Evolutionary conservation across 1,139 yeast genomes (phyloP).

Genomic region (Sugiyamaella sp.): DNA sequence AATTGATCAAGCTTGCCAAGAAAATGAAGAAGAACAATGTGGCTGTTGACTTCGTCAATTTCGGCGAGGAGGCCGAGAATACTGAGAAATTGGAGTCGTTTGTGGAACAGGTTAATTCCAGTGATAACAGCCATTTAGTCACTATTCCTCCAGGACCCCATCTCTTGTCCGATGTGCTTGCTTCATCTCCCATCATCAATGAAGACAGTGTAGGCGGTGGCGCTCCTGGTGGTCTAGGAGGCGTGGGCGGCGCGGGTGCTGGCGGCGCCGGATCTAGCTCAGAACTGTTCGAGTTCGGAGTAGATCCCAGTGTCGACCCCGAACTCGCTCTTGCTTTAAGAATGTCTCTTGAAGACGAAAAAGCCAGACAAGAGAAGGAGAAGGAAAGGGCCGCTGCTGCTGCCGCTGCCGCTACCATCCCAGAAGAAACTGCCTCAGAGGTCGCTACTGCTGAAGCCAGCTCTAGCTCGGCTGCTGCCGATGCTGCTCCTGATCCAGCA

Average conservation of each 20-base stretch:
- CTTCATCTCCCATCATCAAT: slow-evolving; percentile 67
- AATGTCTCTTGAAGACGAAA: slow-evolving; percentile 81
- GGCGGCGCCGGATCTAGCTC: slow-evolving; percentile 49
- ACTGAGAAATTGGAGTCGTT: slow-evolving; percentile 81
- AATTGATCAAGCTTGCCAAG: slow-evolving; percentile 82
- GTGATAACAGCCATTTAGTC: slow-evolving; percentile 80
- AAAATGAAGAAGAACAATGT: slow-evolving; percentile 92
- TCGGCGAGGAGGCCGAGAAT: slow-evolving; percentile 85
- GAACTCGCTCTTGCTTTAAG: slow-evolving; percentile 94
- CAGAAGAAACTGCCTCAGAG: slow-evolving; percentile 21
- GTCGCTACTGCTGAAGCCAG: slow-evolving; percentile 6
- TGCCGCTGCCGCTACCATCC: slow-evolving; percentile 18
- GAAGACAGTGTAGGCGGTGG: slow-evolving; percentile 54
- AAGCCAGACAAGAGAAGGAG: slow-evolving; percentile 68
- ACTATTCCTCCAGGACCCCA: slow-evolving; percentile 90
- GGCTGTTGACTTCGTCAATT: slow-evolving; percentile 86
- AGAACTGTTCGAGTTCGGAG: slow-evolving; percentile 59
- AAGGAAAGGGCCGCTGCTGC: slow-evolving; percentile 34
- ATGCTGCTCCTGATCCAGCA: slow-evolving; percentile 14
- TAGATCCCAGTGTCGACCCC: slow-evolving; percentile 94
- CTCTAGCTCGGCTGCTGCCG: slow-evolving; percentile 7
- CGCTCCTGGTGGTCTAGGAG: slow-evolving; percentile 51
- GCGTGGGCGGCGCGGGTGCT: slow-evolving; percentile 48
- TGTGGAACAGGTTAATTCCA: slow-evolving; percentile 70
- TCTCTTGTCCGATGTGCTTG: slow-evolving; percentile 71